Conservation (phyloP, 345 rosid species). For the Boechera divaricarpa region DNA sequence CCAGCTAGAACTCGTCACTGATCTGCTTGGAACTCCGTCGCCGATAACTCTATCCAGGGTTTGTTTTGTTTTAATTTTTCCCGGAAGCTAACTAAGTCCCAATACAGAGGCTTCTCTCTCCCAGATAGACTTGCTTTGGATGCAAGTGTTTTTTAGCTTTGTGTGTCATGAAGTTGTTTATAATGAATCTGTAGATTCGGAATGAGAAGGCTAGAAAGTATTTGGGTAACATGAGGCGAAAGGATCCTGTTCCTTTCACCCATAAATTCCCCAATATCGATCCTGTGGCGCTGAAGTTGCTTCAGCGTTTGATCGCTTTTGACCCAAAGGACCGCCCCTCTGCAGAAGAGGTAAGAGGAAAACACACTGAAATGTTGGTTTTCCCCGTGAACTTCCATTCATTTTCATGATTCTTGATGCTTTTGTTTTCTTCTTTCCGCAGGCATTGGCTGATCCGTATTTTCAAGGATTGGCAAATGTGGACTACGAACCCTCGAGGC, state of each 20-base stretch:
- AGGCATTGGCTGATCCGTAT: conserved; percentile 95
- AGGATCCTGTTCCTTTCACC: conserved; percentile 64
- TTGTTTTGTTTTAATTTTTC: conserved; percentile 46
- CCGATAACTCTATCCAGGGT: conserved; percentile 81
- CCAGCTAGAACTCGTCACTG: conserved; percentile 89
- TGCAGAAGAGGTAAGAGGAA: conserved; percentile 79
- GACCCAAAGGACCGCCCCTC: conserved; percentile 95
- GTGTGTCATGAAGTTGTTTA: conserved; percentile 42
- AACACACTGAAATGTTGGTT: background rate
- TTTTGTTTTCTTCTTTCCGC: conserved; percentile 37
- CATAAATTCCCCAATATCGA: conserved; percentile 68
- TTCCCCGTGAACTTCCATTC: background rate
- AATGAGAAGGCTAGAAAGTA: conserved; percentile 96
- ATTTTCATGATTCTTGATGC: conserved; percentile 17
- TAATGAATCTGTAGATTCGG: conserved; percentile 66
- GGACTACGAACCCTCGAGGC: conserved; percentile 75
- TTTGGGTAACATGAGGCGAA: conserved; percentile 78
- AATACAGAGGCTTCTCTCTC: conserved; percentile 48
- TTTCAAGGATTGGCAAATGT: conserved; percentile 76
- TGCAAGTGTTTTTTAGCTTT: conserved; percentile 36
- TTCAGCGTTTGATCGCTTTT: conserved; percentile 87
- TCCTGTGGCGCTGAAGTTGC: conserved; percentile 76
- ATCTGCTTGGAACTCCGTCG: conserved; percentile 95
- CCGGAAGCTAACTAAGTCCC: conserved; percentile 39
- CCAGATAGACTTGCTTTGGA: conserved; percentile 40